Base-by-base conservation (phyloP, 345 rosid genomes). In the Camelina sativa region DNA sequence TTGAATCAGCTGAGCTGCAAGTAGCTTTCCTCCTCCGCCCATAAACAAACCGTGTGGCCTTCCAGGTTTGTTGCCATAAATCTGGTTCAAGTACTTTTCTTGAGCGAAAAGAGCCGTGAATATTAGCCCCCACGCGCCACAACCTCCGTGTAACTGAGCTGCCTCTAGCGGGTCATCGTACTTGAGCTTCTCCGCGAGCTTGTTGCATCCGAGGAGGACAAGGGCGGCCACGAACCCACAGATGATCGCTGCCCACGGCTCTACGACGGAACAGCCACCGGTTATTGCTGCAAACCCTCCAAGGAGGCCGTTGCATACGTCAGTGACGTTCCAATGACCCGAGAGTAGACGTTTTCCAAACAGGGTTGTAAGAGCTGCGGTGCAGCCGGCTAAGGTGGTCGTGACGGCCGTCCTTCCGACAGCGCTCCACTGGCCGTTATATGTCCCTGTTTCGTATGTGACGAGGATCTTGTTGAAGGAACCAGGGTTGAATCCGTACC, bases 221-320 rank as follows among this genome's bases (percentile, higher is more conserved):
- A 83, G 81, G 0, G 96, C 79, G 0, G 97, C 88, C 0, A 85
- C 82, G 8, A 88, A 88, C 17, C 93, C 96, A 17, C 97, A 92
- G 1, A 92, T 62, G 66, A 92, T 78, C 3, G 96, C 93, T 0
- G 93, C 96, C 96, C 97, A 88, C 0, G 96, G 97, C 50, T 91
- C 96, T 0, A 88, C 97, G 16, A 89, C 97, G 0, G 97, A 79
- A 48, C 93, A 91, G 0, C 93, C 96, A 0, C 92, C 82, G 15
- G 96, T 91, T 43, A 91, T 91, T 0, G 97, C 96, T 2, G 93
- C 97, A 41, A 92, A 89, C 6, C 97, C 96, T 6, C 96, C 93
- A 1, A 92, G 73, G 9, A 92, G 81, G 15, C 97, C 96, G 17
- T 92, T 92, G 10, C 96, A 92, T 1, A 90, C 97, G 11, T 87